Conservation (phyloP, 2,329 filamentous ascomycete genomes). For the Pseudopyricularia cyperi region DNA sequence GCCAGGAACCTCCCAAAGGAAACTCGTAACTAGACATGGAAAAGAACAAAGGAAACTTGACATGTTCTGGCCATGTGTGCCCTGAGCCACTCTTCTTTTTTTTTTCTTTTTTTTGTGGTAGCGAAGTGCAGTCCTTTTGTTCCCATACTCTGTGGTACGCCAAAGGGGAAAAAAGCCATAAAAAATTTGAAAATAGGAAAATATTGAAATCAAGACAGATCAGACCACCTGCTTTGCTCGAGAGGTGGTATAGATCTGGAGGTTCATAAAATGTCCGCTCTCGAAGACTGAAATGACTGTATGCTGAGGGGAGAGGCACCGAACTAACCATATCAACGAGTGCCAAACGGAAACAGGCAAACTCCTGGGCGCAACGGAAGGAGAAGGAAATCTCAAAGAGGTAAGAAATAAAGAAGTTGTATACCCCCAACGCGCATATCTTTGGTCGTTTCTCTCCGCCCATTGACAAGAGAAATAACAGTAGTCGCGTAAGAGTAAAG, state of each 20-base stretch:
- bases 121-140: background rate
- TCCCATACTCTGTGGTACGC: background rate
- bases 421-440: no score
- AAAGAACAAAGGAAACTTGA: no score
- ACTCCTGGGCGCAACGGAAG: background rate
- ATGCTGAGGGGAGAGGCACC: background rate
- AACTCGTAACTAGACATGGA: no score
- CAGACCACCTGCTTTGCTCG: background rate
- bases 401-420: background rate
- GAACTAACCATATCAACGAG: background rate
- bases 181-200: background rate
- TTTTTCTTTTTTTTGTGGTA: background rate
- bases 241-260: background rate
- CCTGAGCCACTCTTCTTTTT: no score
- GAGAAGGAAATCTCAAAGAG: background rate
- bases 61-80: no score
- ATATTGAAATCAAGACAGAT: background rate
- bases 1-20: no score
- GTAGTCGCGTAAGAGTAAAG: background rate
- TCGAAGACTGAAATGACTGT: background rate
- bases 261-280: background rate
- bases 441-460: background rate
- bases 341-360: background rate
- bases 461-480: background rate
- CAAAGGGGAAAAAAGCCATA: background rate